These are phyloP conservation scores for Clonostachys rosea DNA, from an alignment of 2,329 filamentous ascomycete species.

Conservation along the genomic window DNA sequence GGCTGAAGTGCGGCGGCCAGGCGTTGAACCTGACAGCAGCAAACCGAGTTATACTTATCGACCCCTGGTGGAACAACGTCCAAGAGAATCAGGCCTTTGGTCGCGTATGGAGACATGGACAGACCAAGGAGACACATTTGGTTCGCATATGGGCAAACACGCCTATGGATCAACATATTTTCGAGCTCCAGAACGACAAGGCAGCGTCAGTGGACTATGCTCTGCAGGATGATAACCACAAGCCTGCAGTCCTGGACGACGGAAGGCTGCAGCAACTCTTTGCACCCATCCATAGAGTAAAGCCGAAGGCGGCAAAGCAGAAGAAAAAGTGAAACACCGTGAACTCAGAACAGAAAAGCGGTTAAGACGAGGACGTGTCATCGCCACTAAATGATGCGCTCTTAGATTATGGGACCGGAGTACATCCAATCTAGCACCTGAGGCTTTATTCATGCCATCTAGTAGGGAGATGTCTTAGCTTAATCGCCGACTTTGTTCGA, in stretches of 20 bases:
- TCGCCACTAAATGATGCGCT: too few relatives aligned
- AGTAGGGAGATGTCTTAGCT: too few relatives aligned
- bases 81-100: slow-evolving; percentile 58
- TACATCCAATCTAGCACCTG: too few relatives aligned
- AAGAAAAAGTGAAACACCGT: neutral
- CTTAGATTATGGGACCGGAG: too few relatives aligned
- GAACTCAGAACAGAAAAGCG: neutral
- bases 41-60: slow-evolving; percentile 49
- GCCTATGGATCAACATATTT: slow-evolving; percentile 54
- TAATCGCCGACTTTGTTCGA: too few relatives aligned
- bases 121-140: slow-evolving; percentile 54
- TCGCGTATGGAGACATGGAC: slow-evolving; percentile 62
- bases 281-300: too few relatives aligned
- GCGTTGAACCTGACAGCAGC: slow-evolving; percentile 34
- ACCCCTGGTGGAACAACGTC: slow-evolving; percentile 58
- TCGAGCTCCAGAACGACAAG: slow-evolving; percentile 52
- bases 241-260: neutral
- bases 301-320: neutral
- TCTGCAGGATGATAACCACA: slow-evolving; percentile 19
- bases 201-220: slow-evolving; percentile 31
- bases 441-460: too few relatives aligned
- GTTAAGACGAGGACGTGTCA: too few relatives aligned
- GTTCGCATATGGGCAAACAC: slow-evolving; percentile 49
- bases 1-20: slow-evolving; percentile 25
- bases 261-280: neutral